Evolutionary conservation across 441 rosid species (phyloP), one percentile per base, ranked within the genome.

Genomic region (Arabidopsis lyrata): DNA sequence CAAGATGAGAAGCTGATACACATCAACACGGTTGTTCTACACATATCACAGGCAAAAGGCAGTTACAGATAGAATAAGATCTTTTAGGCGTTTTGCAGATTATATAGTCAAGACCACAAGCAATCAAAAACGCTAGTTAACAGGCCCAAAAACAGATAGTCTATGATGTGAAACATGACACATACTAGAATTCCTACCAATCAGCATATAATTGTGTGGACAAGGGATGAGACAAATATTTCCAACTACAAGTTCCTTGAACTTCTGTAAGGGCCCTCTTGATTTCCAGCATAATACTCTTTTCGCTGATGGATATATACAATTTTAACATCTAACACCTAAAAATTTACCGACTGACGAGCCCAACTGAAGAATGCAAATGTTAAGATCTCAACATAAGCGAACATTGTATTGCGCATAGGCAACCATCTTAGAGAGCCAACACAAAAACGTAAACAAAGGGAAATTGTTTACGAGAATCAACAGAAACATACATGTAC

Each of bases 1-100:
- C 93, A 76, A 85, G 78, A 45, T 85, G 77, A 54, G 97, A 85
- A 6, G 92, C 73, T 54, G 93, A 88, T 72, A 81, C 42, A 84
- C 87, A 45, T 85, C 84, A 77, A 82, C 82, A 74, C 70, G 83
- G 68, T 87, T 87, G 41, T 73, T 68, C 97, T 90, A 78, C 67
- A 61, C 32, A 74, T 64, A 72, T 24, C 61, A 72, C 48, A 54
- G 16, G 6, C 20, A 72, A 42, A 36, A 73, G 11, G 31, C n/a
- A 58, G 35, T 9, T 62, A 41, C 24, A 10, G 13, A 10, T 49
- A 39, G 15, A 18, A 20, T 48, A 63, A 5, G 27, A 41, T 36
- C 42, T 9, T 53, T 54, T 10, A 62, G 14, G 12, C 54, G 36
- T 45, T 41, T 31, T 60, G 68, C 18, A 42, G 56, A 60, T 27